Percentiles rank a stretch among this genome's conserved stretches.
These are phyloP conservation scores for Cocos nucifera DNA, from an alignment of 176 grass and related monocot species.

Conservation along the genomic window DNA sequence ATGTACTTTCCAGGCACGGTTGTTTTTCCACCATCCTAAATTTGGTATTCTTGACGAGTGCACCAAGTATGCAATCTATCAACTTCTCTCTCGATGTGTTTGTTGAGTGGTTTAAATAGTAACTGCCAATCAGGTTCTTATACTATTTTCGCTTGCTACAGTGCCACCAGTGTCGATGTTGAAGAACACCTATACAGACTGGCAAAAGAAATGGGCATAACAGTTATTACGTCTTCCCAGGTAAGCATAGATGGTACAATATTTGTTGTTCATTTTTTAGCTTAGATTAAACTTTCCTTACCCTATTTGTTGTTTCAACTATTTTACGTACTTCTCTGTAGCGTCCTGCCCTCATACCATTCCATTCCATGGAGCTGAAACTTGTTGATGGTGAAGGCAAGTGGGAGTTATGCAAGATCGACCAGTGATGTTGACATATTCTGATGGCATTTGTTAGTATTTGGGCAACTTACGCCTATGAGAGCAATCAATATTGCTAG, in stretches of 20 bases:
- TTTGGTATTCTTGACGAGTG: constrained; percentile 90
- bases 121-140: constrained; percentile 20
- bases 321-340: constrained; percentile 24
- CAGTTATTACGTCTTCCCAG: constrained; percentile 90
- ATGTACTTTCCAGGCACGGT: constrained; percentile 57
- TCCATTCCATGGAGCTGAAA: constrained; percentile 88
- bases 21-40: constrained; percentile 92
- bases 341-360: constrained; percentile 85
- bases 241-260: constrained; percentile 22
- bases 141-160: constrained; percentile 16
- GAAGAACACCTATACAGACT: constrained; percentile 94
- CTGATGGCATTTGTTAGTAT: no score
- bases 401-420: constrained; percentile 73
- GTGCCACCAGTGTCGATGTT: constrained; percentile 95
- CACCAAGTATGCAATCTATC: constrained; percentile 51
- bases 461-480: no score
- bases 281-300: not conserved
- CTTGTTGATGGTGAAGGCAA: constrained; percentile 93
- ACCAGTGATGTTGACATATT: constrained; percentile 25
- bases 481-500: no score
- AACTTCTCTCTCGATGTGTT: no score
- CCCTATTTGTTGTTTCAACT: not conserved
- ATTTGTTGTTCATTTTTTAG: not conserved
- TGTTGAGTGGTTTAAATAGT: no score
- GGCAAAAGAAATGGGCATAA: constrained; percentile 85